phyloP scores from a whole-genome alignment of 129 eudicot genomes.

The Logfia minima region DNA sequence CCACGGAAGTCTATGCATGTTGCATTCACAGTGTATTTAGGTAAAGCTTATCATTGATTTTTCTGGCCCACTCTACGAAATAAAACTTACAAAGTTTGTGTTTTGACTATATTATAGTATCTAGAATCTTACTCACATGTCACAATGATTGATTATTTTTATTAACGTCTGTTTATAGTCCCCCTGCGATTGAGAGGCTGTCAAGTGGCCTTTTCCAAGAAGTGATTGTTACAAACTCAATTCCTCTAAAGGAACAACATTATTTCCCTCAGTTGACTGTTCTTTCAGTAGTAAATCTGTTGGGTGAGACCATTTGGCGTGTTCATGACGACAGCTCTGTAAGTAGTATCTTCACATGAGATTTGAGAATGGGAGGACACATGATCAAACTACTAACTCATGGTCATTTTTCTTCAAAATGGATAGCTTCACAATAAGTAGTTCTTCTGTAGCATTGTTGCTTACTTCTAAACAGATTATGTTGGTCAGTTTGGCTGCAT shows the following conservation, averaged over 20 bases:
- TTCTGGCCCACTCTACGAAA: neutral
- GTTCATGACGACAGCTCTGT: conserved; percentile 84
- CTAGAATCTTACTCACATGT: neutral
- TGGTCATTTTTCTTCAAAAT: conserved; percentile 1
- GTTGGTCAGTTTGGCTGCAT: conserved; percentile 22
- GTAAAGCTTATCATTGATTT: conserved; percentile 28
- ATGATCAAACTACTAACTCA: neutral
- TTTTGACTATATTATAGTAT: conserved; percentile 3
- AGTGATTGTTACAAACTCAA: conserved; percentile 76
- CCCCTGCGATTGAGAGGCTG: conserved; percentile 88
- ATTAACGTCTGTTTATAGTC: conserved; percentile 40
- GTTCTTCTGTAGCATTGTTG: conserved; percentile 23
- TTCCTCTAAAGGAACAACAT: conserved; percentile 58
- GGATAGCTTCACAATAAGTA: conserved; percentile 17
- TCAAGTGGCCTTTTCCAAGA: conserved; percentile 86
- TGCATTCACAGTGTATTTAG: conserved; percentile 93
- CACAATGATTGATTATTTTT: neutral
- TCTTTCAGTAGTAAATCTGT: conserved; percentile 76
- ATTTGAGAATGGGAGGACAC: conserved; percentile 4
- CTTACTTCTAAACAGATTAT: conserved; percentile 3
- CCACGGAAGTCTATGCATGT: conserved; percentile 88
- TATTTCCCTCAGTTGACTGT: conserved; percentile 87
- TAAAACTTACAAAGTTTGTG: neutral
- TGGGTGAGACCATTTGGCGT: conserved; percentile 96
- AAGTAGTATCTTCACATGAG: conserved; percentile 76